A percentile compares a stretch with the other conserved stretches of the same genome.
phyloP scores from a whole-genome alignment of 176 grass and related monocot species.

The Saccharum spontaneum region DNA sequence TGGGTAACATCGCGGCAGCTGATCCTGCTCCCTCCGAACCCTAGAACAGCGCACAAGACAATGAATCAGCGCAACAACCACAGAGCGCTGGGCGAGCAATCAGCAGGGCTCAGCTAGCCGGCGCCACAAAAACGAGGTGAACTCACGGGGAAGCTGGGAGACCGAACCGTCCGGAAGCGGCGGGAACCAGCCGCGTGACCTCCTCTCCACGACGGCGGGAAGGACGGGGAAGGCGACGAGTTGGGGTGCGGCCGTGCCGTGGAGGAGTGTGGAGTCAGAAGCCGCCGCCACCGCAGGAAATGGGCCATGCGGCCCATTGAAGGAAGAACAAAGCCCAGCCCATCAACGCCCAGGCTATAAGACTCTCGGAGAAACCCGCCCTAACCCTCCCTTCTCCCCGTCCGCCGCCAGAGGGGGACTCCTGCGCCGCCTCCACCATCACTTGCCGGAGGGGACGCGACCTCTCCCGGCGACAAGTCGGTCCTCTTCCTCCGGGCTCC shows the following conservation, averaged over 20 bases:
- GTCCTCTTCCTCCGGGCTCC: background rate
- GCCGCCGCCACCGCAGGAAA: background rate
- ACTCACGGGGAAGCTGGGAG: background rate
- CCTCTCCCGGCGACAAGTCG: background rate
- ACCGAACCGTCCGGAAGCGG: constrained; percentile 21
- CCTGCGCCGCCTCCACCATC: constrained; percentile 14
- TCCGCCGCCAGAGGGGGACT: constrained; percentile 33
- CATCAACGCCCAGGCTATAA: background rate
- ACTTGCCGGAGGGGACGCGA: background rate
- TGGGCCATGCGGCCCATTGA: background rate
- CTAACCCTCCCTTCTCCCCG: constrained; percentile 20
- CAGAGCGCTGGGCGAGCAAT: background rate
- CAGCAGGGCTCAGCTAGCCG: background rate
- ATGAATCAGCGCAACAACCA: constrained; percentile 16
- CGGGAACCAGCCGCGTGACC: background rate
- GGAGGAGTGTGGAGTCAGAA: background rate
- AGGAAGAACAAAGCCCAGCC: background rate
- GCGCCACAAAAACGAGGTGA: background rate
- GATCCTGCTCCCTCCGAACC: constrained; percentile 29
- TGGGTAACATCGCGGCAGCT: constrained; percentile 38
- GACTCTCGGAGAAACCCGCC: constrained; percentile 6
- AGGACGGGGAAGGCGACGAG: background rate
- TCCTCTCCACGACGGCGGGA: constrained; percentile 35
- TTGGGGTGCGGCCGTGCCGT: background rate
- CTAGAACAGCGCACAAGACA: constrained; percentile 27